Base-by-base conservation (phyloP, 257 asterid species). In the Solanum tarijense region DNA sequence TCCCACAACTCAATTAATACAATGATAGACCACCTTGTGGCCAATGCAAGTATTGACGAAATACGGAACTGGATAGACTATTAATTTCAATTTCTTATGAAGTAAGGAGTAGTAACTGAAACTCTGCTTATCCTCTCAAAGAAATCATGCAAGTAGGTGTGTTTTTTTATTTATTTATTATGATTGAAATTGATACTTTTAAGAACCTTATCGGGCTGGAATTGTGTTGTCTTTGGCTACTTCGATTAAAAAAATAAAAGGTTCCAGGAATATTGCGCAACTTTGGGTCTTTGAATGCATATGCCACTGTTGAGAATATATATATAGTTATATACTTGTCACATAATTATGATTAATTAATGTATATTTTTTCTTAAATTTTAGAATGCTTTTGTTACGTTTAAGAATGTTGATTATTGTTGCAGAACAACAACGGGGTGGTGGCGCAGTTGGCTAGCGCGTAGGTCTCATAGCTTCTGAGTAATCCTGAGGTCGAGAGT, bases 391-490 rank as follows among this genome's bases (percentile, higher is more conserved):
- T 43, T 43, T 11, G 5, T 11, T 43, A 43, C 1, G 5, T 41
- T 10, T 3, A 41, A 41, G 52, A 43, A 11, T 43, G 21, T 2
- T 48, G 58, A 14, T 48, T 12, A 43, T 12, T 43, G 16, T 43
- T 48, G 7, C 58, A 48, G 16, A 18, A 20, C 0, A 78, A 16
- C 68, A 27, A 5, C 2, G 98, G 97, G 98, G 98, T 93, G 98
- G 98, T 95, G 98, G 98, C 97, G 96, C 98, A 95, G 98, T 96
- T 94, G 98, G 98, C 95, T 96, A 95, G 98, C 98, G 99, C 98
- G 98, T 95, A 95, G 98, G 98, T 95, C 99, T 95, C 98, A 94
- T 95, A 94, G 96, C 96, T 92, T 86, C 92, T 89, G 96, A 94
- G 98, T 89, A 0, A 94, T 93, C 96, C 96, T 94, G 98, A 93